Evolutionary conservation across 345 rosid species (phyloP).

Genomic region (Nephelium lappaceum): DNA sequence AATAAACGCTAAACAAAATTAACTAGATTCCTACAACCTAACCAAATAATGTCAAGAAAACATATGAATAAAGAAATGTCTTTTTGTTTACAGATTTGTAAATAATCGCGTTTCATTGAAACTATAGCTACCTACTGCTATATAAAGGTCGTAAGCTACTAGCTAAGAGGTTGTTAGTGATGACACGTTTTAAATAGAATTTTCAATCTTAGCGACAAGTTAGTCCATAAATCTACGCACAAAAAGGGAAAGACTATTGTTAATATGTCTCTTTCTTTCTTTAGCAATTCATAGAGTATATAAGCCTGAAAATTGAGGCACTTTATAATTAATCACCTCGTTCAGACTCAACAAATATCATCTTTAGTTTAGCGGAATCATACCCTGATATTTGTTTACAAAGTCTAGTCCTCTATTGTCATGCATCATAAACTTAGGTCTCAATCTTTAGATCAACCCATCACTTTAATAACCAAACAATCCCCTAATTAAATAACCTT

Average conservation of each 20-base stretch:
- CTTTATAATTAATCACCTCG: too few species aligned
- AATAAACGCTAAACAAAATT: too few species aligned
- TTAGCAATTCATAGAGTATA: neutral
- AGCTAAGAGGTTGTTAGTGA: neutral
- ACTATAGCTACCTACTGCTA: neutral
- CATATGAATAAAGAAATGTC: neutral
- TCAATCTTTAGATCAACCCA: too few species aligned
- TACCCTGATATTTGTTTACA: neutral
- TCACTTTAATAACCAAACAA: too few species aligned
- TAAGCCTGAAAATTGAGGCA: too few species aligned
- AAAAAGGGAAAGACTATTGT: too few species aligned
- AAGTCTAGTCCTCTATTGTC: neutral
- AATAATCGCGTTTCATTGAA: too few species aligned
- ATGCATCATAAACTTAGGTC: neutral
- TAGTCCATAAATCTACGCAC: neutral
- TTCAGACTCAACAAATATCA: too few species aligned
- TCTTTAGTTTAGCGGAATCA: neutral
- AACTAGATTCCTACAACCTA: conserved; percentile 2
- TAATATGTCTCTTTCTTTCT: neutral
- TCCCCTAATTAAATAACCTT: too few species aligned
- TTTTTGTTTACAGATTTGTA: neutral
- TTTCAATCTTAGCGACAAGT: neutral
- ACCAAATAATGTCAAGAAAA: neutral
- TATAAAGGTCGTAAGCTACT: neutral
- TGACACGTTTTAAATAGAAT: neutral